Conservation (phyloP, 1,139 yeast species). For the Diutina mesorugosa region DNA sequence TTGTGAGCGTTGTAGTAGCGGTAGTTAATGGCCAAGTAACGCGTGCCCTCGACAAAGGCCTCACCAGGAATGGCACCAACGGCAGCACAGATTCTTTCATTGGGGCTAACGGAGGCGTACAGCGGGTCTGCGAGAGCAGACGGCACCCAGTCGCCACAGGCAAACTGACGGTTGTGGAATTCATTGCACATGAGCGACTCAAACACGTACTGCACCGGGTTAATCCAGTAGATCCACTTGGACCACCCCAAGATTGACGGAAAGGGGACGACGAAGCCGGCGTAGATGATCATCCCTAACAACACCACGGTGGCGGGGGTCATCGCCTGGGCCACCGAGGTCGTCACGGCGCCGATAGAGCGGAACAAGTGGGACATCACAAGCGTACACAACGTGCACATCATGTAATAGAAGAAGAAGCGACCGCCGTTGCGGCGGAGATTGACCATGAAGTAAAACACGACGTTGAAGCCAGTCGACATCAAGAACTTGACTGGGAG, state of each 20-base stretch:
- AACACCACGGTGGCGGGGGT: conserved; percentile 57
- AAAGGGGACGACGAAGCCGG: conserved; percentile 65
- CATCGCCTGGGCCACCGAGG: conserved; percentile 56
- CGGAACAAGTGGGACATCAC: conserved; percentile 65
- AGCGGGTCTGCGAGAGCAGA: conserved; percentile 11
- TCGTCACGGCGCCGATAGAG: conserved; percentile 52
- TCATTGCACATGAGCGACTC: conserved; percentile 60
- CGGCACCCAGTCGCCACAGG: conserved; percentile 21
- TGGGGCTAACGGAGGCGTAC: conserved; percentile 10
- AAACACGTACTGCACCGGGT: conserved; percentile 60
- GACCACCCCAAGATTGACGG: conserved; percentile 66
- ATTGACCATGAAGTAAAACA: conserved; percentile 55
- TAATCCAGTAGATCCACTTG: conserved; percentile 63
- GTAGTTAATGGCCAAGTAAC: conserved; percentile 21
- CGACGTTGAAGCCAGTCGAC: conserved; percentile 45
- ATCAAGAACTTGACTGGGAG: conserved; percentile 49
- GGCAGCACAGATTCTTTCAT: conserved; percentile 8
- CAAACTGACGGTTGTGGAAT: conserved; percentile 29
- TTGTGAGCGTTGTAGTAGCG: conserved; percentile 23
- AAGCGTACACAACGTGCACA: conserved; percentile 40
- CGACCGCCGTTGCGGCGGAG: conserved; percentile 54
- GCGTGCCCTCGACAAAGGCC: conserved; percentile 31
- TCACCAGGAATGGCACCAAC: conserved; percentile 27
- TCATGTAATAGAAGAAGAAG: conserved; percentile 54
- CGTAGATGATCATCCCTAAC: conserved; percentile 27